A percentile compares a stretch with the other conserved stretches of the same genome.
phyloP scores from a whole-genome alignment of 2,329 filamentous ascomycete species.

The Fusarium pseudoanthophilum region DNA sequence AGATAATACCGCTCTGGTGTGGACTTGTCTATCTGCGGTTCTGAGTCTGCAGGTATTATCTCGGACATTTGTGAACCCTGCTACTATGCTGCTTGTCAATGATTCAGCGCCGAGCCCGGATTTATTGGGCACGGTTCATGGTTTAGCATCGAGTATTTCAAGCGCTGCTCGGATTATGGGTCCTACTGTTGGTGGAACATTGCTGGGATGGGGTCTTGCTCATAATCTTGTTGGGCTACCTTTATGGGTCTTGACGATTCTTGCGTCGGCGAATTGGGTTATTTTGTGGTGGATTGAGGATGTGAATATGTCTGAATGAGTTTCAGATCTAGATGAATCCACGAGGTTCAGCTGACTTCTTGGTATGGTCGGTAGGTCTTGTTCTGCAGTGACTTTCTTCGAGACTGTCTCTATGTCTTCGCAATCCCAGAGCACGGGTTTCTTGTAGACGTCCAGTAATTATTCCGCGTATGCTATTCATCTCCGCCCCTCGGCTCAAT shows the following conservation, averaged over 20 bases:
- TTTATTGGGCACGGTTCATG: conserved; percentile 68
- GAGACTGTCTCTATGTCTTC: rapidly evolving
- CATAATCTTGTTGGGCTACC: conserved; percentile 18
- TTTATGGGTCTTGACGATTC: background rate
- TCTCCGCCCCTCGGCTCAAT: background rate
- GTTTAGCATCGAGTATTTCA: conserved; percentile 62
- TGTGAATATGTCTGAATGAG: background rate
- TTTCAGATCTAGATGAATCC: no score
- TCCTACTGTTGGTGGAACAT: conserved; percentile 61
- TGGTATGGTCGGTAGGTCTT: no score
- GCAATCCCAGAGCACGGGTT: rapidly evolving
- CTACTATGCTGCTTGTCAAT: conserved; percentile 69
- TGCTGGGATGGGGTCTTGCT: conserved; percentile 60
- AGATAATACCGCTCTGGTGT: background rate
- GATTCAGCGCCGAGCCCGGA: conserved; percentile 69
- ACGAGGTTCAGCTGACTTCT: no score
- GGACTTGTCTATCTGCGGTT: conserved; percentile 53
- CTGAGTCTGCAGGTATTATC: conserved; percentile 76
- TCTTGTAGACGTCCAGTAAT: background rate
- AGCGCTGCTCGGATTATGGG: conserved; percentile 62
- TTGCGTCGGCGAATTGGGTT: background rate
- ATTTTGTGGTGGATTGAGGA: conserved; percentile 8
- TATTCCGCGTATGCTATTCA: no score
- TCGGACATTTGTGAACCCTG: conserved; percentile 73
- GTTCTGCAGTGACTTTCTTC: background rate